Percentiles rank a stretch among this genome's conserved stretches.
Conservation (phyloP, 202 grass and related monocot species). For the Zizania palustris region DNA sequence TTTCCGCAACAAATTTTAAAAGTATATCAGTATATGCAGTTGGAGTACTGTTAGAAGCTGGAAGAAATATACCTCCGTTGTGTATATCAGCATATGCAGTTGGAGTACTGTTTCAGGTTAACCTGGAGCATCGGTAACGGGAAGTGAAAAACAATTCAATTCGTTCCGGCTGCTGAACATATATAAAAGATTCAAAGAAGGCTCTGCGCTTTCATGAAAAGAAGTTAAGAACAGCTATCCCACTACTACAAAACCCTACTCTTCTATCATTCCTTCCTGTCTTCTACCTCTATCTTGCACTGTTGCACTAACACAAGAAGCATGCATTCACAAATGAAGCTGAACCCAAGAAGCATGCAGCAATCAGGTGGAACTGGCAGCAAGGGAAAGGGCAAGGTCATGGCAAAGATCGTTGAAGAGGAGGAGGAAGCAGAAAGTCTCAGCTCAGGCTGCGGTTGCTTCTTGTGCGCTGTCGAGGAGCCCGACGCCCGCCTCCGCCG, state of each 20-base stretch:
- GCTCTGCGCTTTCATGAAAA: conserved; percentile 53
- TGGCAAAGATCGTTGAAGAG: conserved; percentile 55
- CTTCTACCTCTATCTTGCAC: conserved; percentile 35
- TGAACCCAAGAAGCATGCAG: conserved; percentile 32
- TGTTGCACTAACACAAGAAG: background rate
- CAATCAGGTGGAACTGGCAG: conserved; percentile 29
- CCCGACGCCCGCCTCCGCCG: conserved; percentile 56
- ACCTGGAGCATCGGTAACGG: conserved; percentile 3
- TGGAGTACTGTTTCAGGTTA: conserved; percentile 39
- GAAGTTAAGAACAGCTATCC: conserved; percentile 38
- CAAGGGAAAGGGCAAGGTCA: conserved; percentile 48
- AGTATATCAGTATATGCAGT: too few relatives aligned
- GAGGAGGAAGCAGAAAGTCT: conserved; percentile 19
- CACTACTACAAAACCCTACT: conserved; percentile 59
- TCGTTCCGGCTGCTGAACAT: conserved; percentile 26
- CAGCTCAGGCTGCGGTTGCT: conserved; percentile 58
- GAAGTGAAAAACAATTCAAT: conserved; percentile 15
- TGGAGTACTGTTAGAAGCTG: too few relatives aligned
- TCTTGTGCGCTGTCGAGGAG: conserved; percentile 73
- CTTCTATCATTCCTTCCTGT: background rate
- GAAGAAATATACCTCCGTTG: too few relatives aligned
- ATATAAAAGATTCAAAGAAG: conserved; percentile 24
- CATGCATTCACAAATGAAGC: conserved; percentile 37
- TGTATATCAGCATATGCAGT: too few relatives aligned
- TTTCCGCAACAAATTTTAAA: too few relatives aligned